Evolutionary conservation across 2,329 filamentous ascomycete species (phyloP).

Genomic region (Coniochaeta prunicola): DNA sequence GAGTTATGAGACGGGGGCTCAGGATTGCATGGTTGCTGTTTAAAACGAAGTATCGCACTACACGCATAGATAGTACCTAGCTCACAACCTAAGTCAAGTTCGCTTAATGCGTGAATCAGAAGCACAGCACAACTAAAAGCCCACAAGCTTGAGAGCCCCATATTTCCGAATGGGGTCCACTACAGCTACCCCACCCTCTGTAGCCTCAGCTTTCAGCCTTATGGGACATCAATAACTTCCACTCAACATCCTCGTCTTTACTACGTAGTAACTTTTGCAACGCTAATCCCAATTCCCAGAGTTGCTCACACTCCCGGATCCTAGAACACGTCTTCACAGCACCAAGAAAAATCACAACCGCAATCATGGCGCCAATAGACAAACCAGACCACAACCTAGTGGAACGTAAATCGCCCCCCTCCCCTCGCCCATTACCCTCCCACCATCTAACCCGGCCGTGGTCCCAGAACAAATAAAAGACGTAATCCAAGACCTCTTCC

Average conservation of each 20-base stretch:
- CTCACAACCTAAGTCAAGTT: background rate
- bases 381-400: conserved; percentile 15
- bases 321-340: too few species aligned
- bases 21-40: background rate
- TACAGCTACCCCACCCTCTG: too few species aligned
- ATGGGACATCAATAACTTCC: background rate
- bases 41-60: background rate
- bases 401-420: conserved; percentile 13
- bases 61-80: background rate
- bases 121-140: background rate
- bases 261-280: too few species aligned
- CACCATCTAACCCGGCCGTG: background rate
- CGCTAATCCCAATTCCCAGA: too few species aligned
- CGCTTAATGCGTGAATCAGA: background rate
- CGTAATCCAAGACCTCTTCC: conserved; percentile 57
- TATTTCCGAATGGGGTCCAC: too few species aligned
- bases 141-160: too few species aligned
- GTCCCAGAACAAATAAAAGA: conserved; percentile 49
- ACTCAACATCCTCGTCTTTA: too few species aligned
- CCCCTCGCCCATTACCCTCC: background rate
- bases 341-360: background rate
- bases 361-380: conserved; percentile 17
- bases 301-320: too few species aligned
- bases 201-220: too few species aligned
- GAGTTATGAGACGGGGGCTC: background rate